phyloP scores from a whole-genome alignment of 805 yeast species.

The Ogataea methylovora region DNA sequence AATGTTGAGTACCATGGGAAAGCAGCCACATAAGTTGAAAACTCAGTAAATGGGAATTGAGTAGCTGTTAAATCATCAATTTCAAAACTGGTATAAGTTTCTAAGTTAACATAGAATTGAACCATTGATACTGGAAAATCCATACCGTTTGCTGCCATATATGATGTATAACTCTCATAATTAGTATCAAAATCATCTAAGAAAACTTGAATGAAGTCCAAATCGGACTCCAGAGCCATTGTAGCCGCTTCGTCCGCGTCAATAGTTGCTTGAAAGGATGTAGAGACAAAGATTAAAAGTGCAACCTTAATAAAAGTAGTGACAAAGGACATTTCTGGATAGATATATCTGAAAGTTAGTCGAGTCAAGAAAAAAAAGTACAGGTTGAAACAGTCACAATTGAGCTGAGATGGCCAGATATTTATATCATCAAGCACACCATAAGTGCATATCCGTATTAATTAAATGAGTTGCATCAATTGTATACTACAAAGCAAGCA shows the following conservation, averaged over 20 bases:
- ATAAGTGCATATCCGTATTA: too few relatives aligned
- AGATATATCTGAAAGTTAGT: too few relatives aligned
- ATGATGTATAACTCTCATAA: constrained; percentile 24
- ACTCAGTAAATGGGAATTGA: constrained; percentile 25
- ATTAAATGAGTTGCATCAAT: too few relatives aligned
- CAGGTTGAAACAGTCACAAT: too few relatives aligned
- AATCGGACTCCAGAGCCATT: constrained; percentile 26
- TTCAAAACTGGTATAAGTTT: constrained; percentile 6
- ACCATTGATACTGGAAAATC: constrained; percentile 21
- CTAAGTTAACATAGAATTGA: constrained; percentile 20
- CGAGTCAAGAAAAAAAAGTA: too few relatives aligned
- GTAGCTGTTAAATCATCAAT: constrained; percentile 18
- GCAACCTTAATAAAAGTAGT: too few relatives aligned
- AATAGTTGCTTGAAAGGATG: constrained; percentile 11
- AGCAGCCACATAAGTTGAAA: constrained; percentile 21
- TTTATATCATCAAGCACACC: too few relatives aligned
- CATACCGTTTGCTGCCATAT: constrained; percentile 23
- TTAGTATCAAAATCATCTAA: constrained; percentile 23
- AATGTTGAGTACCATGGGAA: constrained; percentile 28
- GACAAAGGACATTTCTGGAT: too few relatives aligned
- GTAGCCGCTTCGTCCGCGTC: constrained; percentile 17
- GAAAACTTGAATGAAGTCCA: constrained; percentile 23
- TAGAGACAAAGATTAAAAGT: background rate
- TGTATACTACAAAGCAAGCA: too few relatives aligned
- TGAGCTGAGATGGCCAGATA: too few relatives aligned